These are phyloP conservation scores for Acer negundo DNA, from an alignment of 345 rosid genomes.

Conservation along the genomic window DNA sequence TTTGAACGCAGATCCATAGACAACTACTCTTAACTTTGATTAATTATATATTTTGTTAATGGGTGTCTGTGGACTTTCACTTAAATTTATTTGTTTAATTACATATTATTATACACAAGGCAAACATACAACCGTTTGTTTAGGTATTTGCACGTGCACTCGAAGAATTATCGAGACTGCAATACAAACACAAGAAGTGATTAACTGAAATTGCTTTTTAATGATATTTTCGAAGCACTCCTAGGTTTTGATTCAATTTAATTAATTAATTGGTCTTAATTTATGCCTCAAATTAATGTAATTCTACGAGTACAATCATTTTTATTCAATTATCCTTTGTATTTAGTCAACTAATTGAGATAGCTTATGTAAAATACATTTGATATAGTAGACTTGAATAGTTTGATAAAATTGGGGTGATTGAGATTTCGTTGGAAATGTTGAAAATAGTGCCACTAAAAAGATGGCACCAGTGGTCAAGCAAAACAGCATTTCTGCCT, in stretches of 20 bases:
- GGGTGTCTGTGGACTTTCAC: slow-evolving; percentile 4
- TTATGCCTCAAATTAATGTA: neutral
- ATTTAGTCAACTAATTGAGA: neutral
- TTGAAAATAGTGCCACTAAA: slow-evolving; percentile 4
- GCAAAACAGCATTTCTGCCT: slow-evolving; percentile 6
- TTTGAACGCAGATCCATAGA: slow-evolving; percentile 29
- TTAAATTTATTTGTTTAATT: neutral
- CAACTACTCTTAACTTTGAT: slow-evolving; percentile 8
- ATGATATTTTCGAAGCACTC: neutral
- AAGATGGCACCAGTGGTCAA: slow-evolving; percentile 20
- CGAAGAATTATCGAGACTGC: neutral
- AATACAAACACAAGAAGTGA: neutral
- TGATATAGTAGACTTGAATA: slow-evolving; percentile 9
- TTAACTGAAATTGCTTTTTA: neutral
- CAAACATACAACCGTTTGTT: slow-evolving; percentile 19
- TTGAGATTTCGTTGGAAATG: slow-evolving; percentile 13
- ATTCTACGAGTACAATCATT: neutral
- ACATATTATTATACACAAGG: neutral
- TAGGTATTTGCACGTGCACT: slow-evolving; percentile 13
- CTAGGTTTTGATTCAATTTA: neutral
- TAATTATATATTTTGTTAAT: neutral
- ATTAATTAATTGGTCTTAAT: neutral
- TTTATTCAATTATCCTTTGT: neutral
- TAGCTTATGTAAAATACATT: neutral
- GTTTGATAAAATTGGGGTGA: slow-evolving; percentile 6